These are phyloP conservation scores for Rhizophora apiculata DNA, from an alignment of 345 rosid species.

Conservation along the genomic window DNA sequence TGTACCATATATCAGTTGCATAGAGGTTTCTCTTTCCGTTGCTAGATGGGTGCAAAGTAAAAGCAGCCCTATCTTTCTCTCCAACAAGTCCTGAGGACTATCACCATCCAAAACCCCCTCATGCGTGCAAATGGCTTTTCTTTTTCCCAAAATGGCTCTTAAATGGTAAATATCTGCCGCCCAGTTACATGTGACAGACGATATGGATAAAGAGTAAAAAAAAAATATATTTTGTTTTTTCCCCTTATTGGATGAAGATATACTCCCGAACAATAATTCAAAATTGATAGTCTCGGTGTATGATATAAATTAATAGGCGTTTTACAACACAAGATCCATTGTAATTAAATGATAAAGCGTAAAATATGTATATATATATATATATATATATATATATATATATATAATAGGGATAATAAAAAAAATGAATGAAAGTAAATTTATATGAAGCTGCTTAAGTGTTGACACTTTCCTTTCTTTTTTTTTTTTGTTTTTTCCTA, in stretches of 20 bases:
- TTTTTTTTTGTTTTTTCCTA: too few relatives aligned
- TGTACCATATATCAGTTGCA: background rate
- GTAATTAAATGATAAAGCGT: too few relatives aligned
- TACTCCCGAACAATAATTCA: too few relatives aligned
- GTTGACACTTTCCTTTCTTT: too few relatives aligned
- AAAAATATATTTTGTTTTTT: background rate
- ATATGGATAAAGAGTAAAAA: constrained; percentile 9
- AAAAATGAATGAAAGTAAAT: too few relatives aligned
- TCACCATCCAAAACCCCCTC: constrained; percentile 23
- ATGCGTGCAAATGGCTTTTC: constrained; percentile 14
- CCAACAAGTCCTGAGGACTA: constrained; percentile 26
- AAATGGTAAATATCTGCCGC: constrained; percentile 17
- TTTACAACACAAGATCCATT: too few relatives aligned
- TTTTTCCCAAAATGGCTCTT: constrained; percentile 21
- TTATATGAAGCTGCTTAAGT: too few relatives aligned
- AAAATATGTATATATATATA: too few relatives aligned
- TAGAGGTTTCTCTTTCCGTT: constrained; percentile 9
- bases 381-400: too few relatives aligned
- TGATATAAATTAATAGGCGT: too few relatives aligned
- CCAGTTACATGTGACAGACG: constrained; percentile 24
- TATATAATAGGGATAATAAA: too few relatives aligned
- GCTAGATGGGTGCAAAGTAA: background rate
- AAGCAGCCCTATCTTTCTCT: constrained; percentile 1
- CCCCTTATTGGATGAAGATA: background rate
- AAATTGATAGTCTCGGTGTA: too few relatives aligned